Evolutionary conservation across 257 asterid genomes (phyloP).

Genomic region (Solanum dulcamara): DNA sequence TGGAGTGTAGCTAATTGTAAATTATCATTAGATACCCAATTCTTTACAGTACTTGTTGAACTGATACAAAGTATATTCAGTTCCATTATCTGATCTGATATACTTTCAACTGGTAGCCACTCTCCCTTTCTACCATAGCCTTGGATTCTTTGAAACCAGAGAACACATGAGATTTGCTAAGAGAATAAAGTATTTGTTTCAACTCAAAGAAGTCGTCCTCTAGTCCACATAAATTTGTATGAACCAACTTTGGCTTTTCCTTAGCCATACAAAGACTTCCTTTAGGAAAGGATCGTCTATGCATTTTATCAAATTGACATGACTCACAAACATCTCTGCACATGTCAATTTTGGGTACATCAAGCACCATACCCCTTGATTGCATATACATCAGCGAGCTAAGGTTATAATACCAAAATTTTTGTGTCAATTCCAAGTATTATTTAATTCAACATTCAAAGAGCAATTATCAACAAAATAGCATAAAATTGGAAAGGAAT

Average conservation of each 20-base stretch:
- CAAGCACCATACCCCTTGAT: background rate
- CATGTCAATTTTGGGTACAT: background rate
- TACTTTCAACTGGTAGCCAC: background rate
- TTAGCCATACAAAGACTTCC: background rate
- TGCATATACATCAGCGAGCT: background rate
- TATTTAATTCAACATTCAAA: background rate
- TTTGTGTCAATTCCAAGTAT: background rate
- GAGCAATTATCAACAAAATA: background rate
- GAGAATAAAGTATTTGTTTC: background rate
- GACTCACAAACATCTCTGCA: background rate
- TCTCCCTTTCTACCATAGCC: background rate
- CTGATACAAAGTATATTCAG: background rate
- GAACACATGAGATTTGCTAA: background rate
- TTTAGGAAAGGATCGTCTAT: background rate
- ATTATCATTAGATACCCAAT: background rate
- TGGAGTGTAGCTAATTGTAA: background rate
- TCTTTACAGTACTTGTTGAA: background rate
- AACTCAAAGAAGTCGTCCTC: background rate
- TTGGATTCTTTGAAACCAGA: background rate
- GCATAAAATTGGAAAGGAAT: background rate
- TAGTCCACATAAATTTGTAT: background rate
- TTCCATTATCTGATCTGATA: background rate
- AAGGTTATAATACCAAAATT: background rate
- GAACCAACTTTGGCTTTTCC: background rate
- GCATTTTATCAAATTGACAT: background rate